These are phyloP conservation scores for Monilinia aucupariae DNA, from an alignment of 2,329 filamentous ascomycete species.

Conservation along the genomic window DNA sequence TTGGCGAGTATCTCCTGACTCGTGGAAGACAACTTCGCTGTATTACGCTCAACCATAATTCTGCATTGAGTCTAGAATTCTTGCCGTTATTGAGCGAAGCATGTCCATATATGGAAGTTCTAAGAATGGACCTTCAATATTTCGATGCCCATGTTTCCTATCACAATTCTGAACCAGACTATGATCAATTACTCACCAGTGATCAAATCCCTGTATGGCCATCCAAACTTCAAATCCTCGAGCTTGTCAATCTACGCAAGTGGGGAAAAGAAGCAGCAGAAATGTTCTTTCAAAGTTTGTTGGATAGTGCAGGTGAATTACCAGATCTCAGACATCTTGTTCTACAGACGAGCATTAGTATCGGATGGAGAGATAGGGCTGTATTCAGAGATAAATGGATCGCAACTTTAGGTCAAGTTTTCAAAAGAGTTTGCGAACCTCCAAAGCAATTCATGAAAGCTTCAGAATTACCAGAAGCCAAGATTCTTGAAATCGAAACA, in stretches of 20 bases:
- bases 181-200: conserved; percentile 59
- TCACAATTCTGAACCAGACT: conserved; percentile 69
- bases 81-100: conserved; percentile 57
- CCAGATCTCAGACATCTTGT: conserved; percentile 62
- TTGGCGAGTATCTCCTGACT: conserved; percentile 59
- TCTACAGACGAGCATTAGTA: conserved; percentile 70
- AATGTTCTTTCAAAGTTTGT: conserved; percentile 72
- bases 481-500: neutral
- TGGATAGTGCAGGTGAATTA: conserved; percentile 63
- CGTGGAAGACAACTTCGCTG: conserved; percentile 63
- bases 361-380: conserved; percentile 76
- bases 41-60: conserved; percentile 72
- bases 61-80: conserved; percentile 71
- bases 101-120: conserved; percentile 64
- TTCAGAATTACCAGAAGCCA: conserved; percentile 1
- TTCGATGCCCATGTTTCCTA: conserved; percentile 64
- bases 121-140: conserved; percentile 75
- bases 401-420: conserved; percentile 61
- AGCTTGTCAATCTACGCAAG: conserved; percentile 71
- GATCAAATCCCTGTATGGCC: conserved; percentile 76
- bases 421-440: conserved; percentile 46
- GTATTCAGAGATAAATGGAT: conserved; percentile 76
- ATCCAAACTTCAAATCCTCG: conserved; percentile 59
- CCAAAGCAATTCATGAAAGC: conserved; percentile 21
- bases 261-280: conserved; percentile 66